Evolutionary conservation across 768 basidiomycete species (phyloP), one percentile per base, ranked within the genome.

Genomic region (Leccinum arenicola): DNA sequence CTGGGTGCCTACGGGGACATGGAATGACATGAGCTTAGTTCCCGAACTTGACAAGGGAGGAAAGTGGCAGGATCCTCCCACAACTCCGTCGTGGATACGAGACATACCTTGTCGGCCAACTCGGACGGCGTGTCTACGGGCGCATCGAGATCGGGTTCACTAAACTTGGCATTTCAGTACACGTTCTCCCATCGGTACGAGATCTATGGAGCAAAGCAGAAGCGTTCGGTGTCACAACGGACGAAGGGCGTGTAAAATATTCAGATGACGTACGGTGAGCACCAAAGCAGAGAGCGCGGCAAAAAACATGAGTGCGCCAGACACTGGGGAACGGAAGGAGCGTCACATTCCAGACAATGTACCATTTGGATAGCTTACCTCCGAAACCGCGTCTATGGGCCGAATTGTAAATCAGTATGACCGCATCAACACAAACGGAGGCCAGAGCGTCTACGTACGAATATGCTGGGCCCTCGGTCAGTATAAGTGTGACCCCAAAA

Each of bases 181-280:
- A 76, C 74, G 59, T 90, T 91, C 27, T 89, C 87, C 65, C 71
- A 63, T 43, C 83, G 81, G 64, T 87, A 91, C 2, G 86, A 87
- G 19, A 81, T 71, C 88, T 89, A 11, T 10, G 38, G 6, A 19
- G 3, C 7, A 11, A 19, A 7, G 19, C 27, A 8, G 1, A 29
- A 25, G 11, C 3, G 23, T 29, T 25, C 9, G 17, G 25, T 15
- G 2, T 47, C 19, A 14, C 36, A 6, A 38, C 21, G 54, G 11
- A 1, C 7, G 10, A 23, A 31, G 23, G 50, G 15, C 17, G 6
- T 31, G 35, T 6, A 23, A 50, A 31, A 11, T 5, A 6, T 11
- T 25, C 31, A 9, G 23, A 0, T 0, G 23, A 61, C 68, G 23
- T 53, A 72, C 70, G 3, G 49, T 68, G 19, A 71, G 65, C 1